Percentiles rank a stretch among this genome's conserved stretches.
Conservation (phyloP, 257 asterid genomes). For the Scutellaria galericulata region DNA sequence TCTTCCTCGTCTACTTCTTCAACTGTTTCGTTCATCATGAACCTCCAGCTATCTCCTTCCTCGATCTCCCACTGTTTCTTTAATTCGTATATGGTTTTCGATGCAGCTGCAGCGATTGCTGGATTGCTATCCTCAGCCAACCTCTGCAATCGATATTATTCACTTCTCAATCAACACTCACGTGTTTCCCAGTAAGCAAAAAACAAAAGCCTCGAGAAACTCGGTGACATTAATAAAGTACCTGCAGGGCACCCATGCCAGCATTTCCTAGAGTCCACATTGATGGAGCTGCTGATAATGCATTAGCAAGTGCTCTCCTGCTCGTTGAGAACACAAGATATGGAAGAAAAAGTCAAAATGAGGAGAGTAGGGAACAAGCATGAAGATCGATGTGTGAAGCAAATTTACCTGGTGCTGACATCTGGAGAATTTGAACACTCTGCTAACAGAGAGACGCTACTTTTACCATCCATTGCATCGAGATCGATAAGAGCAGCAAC, state of each 20-base stretch:
- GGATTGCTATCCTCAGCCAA: conserved; percentile 89
- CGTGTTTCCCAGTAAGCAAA: neutral
- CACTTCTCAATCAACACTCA: neutral
- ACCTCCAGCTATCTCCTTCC: conserved; percentile 97
- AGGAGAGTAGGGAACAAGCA: neutral
- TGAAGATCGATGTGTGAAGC: conserved; percentile 9
- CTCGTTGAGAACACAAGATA: conserved; percentile 24
- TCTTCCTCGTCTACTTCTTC: conserved; percentile 46
- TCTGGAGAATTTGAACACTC: conserved; percentile 96
- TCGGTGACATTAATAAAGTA: conserved; percentile 13
- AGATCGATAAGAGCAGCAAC: conserved; percentile 89
- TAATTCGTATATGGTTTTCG: conserved; percentile 74
- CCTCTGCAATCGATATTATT: conserved; percentile 53
- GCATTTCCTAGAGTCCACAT: conserved; percentile 99
- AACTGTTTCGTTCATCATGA: conserved; percentile 67
- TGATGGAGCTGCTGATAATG: conserved; percentile 91
- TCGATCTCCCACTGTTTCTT: conserved; percentile 93
- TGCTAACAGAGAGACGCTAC: conserved; percentile 76
- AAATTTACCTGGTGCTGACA: conserved; percentile 76
- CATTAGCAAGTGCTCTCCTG: conserved; percentile 95
- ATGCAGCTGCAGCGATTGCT: conserved; percentile 88
- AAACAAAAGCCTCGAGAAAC: neutral
- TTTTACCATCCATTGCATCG: conserved; percentile 98
- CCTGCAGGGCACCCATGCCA: conserved; percentile 99
- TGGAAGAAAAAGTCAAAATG: neutral